These are phyloP conservation scores for Amylostereum chailletii DNA, from an alignment of 1,284 basidiomycete genomes.

Conservation along the genomic window DNA sequence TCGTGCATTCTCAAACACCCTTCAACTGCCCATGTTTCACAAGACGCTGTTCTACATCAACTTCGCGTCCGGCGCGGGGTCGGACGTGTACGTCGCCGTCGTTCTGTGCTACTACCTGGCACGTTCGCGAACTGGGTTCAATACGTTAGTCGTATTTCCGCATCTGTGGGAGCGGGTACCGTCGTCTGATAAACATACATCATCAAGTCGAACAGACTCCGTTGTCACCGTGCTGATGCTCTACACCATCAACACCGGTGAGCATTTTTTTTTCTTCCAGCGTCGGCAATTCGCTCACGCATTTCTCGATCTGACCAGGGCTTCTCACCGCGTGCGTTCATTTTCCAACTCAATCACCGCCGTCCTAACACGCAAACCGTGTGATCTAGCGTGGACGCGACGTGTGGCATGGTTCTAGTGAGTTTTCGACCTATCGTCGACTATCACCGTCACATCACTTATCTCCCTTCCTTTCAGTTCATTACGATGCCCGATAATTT, in stretches of 20 bases:
- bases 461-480: constrained; percentile 20
- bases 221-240: constrained; percentile 25
- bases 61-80: constrained; percentile 17
- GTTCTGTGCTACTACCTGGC: constrained; percentile 25
- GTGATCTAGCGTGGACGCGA: constrained; percentile 25
- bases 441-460: background rate
- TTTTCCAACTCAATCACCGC: background rate
- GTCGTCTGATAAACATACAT: constrained; percentile 5
- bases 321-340: constrained; percentile 39
- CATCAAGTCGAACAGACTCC: constrained; percentile 22
- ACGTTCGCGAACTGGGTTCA: constrained; percentile 25
- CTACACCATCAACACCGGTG: constrained; percentile 30
- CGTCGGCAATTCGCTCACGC: background rate
- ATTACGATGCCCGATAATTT: constrained; percentile 39
- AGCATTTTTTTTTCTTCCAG: constrained; percentile 2
- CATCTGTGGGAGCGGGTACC: background rate
- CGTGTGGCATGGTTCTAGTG: constrained; percentile 32
- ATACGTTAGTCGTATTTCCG: constrained; percentile 17
- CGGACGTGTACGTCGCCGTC: constrained; percentile 25
- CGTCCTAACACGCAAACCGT: no score
- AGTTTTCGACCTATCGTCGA: constrained; percentile 3
- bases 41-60: constrained; percentile 20
- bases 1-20: background rate
- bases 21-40: no score
- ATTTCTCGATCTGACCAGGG: constrained; percentile 12